Percentiles rank a stretch among this genome's conserved stretches.
Conservation (phyloP, 129 eudicot species). For the Solidago caesia region DNA sequence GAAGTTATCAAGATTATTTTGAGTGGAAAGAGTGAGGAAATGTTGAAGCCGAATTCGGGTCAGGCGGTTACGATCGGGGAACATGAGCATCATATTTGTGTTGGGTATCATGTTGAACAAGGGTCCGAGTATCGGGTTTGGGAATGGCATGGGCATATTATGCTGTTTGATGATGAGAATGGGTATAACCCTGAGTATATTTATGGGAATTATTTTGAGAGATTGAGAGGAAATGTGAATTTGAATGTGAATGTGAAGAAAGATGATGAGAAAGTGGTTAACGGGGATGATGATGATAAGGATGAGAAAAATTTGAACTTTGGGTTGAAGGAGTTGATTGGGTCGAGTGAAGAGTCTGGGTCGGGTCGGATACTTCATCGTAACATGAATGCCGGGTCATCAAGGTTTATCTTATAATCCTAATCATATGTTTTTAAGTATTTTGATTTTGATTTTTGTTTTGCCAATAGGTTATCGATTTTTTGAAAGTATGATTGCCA, state of each 20-base stretch:
- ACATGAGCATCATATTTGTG: conserved; percentile 88
- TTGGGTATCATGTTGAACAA: conserved; percentile 72
- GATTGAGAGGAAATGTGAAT: conserved; percentile 27
- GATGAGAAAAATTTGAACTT: conserved; percentile 34
- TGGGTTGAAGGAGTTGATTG: conserved; percentile 81
- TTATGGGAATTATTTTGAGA: conserved; percentile 87
- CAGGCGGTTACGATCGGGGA: conserved; percentile 78
- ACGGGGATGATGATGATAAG: conserved; percentile 23
- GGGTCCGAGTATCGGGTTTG: conserved; percentile 87
- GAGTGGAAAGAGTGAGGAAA: conserved; percentile 55
- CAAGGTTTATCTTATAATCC: conserved; percentile 40
- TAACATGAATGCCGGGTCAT: conserved; percentile 54
- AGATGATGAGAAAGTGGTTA: conserved; percentile 7
- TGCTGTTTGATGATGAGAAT: conserved; percentile 85
- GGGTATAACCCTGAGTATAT: conserved; percentile 87
- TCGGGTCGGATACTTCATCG: conserved; percentile 62
- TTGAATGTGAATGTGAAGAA: conserved; percentile 11
- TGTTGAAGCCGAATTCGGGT: conserved; percentile 85
- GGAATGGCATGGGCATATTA: conserved; percentile 98
- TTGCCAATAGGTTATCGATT: background rate
- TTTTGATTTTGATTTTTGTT: background rate
- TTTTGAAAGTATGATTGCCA: too few species aligned
- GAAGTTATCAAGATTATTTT: conserved; percentile 58
- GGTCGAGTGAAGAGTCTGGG: conserved; percentile 34
- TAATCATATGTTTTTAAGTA: background rate